Conservation (phyloP, 2,329 filamentous ascomycete species). For the Pseudogymnoascus sp. region DNA sequence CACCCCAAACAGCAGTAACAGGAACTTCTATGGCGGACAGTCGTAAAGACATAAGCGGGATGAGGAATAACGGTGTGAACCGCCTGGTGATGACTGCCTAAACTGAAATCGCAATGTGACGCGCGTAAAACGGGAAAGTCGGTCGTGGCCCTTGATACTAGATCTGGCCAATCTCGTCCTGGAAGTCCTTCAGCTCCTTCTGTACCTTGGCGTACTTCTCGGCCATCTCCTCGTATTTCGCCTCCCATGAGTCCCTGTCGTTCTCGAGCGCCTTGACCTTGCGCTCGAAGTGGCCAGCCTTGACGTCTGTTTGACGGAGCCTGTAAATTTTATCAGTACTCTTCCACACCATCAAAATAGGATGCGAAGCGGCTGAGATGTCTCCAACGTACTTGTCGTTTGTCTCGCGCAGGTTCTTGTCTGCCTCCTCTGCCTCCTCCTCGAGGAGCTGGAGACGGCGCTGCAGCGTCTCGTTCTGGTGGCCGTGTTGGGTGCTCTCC, state of each 20-base stretch:
- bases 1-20: constrained; percentile 9
- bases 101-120: constrained; percentile 9
- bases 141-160: constrained; percentile 35
- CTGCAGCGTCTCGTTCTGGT: constrained; percentile 85
- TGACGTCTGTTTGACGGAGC: constrained; percentile 97
- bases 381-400: constrained; percentile 82
- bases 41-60: background rate
- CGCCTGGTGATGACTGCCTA: constrained; percentile 2
- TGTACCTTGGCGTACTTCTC: constrained; percentile 78
- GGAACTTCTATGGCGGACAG: constrained; percentile 5
- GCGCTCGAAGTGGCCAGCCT: constrained; percentile 98
- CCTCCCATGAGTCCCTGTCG: constrained; percentile 88
- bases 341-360: constrained; percentile 10
- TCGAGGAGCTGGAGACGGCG: constrained; percentile 92
- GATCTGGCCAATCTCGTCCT: constrained; percentile 87
- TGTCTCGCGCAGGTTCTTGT: constrained; percentile 91
- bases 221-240: constrained; percentile 95
- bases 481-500: constrained; percentile 73
- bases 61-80: constrained; percentile 3
- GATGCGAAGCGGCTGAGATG: constrained; percentile 1
- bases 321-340: constrained; percentile 40
- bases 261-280: constrained; percentile 96
- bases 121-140: constrained; percentile 2
- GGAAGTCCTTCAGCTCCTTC: constrained; percentile 88
- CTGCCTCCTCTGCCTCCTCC: constrained; percentile 94